Evolutionary conservation across 2,329 filamentous ascomycete genomes (phyloP).

Genomic region (Harringtonia aguacate): DNA sequence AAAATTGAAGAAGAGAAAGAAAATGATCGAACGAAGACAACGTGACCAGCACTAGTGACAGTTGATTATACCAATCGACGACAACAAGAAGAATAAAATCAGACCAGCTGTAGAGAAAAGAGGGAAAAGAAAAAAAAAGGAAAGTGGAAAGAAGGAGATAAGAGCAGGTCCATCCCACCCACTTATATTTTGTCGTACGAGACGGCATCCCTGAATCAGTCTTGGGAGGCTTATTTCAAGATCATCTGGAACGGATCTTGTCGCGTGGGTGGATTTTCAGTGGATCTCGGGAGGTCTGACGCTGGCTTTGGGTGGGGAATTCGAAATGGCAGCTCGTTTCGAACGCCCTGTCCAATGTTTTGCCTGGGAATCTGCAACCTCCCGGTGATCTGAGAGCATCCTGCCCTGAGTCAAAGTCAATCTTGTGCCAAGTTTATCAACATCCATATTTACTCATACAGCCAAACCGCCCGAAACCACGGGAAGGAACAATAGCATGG

Average conservation of each 20-base stretch:
- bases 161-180: neutral
- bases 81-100: neutral
- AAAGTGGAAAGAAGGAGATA: neutral
- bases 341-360: neutral
- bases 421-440: no score
- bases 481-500: no score
- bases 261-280: constrained; percentile 1
- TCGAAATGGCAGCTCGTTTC: neutral
- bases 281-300: neutral
- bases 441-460: no score
- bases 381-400: neutral
- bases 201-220: neutral
- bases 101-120: neutral
- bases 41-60: neutral
- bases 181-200: neutral
- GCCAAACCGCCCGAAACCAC: no score
- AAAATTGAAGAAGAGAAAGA: neutral
- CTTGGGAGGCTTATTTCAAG: neutral
- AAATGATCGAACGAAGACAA: neutral
- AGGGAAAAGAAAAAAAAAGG: neutral
- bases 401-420: no score
- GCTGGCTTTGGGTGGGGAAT: neutral
- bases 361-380: neutral
- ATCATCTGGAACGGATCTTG: constrained; percentile 5
- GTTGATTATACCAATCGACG: neutral